Evolutionary conservation across 495 filamentous ascomycete genomes (phyloP), one percentile per base, ranked within the genome.

Genomic region (Penicillium lagena): DNA sequence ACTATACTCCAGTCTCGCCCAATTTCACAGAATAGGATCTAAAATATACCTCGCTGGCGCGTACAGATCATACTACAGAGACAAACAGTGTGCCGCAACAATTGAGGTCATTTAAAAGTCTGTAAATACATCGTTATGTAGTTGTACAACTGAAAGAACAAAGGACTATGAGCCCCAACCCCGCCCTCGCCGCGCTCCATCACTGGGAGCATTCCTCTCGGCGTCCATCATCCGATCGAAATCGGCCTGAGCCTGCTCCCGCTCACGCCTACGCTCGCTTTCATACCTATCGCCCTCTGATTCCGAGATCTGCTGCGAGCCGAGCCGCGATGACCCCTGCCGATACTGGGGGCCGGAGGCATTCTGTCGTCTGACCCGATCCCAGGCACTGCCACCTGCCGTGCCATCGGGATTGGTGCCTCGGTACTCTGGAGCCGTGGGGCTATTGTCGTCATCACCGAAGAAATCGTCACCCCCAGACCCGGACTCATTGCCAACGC

Each of bases 191-290:
- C 47, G 27, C 9, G 52, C 12, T n/a, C 17, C 45, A 39, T 58
- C 59, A 15, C 12, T 47, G 10, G 56, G 46, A 7, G 43, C 40
- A 29, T 64, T 60, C 37, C 68, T 46, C 48, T 73, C 70, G 0
- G 62, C 52, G 2, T 73, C 70, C 27, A 73, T 47, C 51, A 73
- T 47, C n/a, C 54, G 52, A 42, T 73, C 63, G 34, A 73, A 73
- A 2, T 68, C 63, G 4, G 62, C 60, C 37, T 65, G 67, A 1
- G 66, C 64, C 27, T 59, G 55, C 28, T 71, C 59, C 38, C 55
- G 56, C 36, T 71, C 67, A 5, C 45, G 45, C 10, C 45, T 49
- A 8, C 40, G 35, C 9, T 51, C 51, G 12, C 34, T 42, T 4
- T 58, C 46, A 34, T 54, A 46, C 22, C 27, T 35, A 35, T 22